Evolutionary conservation across 805 yeast genomes (phyloP), one percentile per base, ranked within the genome.

Genomic region (Priceomyces fermenticarens): DNA sequence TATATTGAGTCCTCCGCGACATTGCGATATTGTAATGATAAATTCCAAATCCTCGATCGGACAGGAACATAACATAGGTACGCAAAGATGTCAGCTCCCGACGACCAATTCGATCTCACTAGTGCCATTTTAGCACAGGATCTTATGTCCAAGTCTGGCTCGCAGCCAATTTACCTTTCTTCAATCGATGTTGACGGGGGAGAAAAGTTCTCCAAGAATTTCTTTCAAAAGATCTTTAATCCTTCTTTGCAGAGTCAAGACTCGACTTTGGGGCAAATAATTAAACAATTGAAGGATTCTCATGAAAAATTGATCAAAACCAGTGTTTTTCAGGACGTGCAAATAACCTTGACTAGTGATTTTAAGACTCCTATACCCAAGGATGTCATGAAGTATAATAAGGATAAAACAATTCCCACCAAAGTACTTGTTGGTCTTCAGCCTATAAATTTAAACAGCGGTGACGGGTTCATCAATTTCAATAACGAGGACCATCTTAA

Each of bases 161-260:
- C 65, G 10, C 67, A 62, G 38, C 73, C 73, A 4, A 54, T 70
- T 17, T 63, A 57, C 41, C 51, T 70, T 15, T 55, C 66, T 10
- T 44, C 51, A 27, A 55, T 70, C n/a, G 73, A 68, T 40, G 66
- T 69, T 20, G 55, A 46, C 36, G 75, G 74, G 10, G 75, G 73
- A 10, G 70, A 67, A 40, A 53, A 60, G n/a, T 67, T 78, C 46
- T 62, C 77, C 25, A 63, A 63, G 32, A 67, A 65, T 12, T 73
- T 75, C 51, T 75, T 75, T 58, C 51, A 62, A 39, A 72, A 72
- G 44, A 60, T 78, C 26, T 67, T 78, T 33, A 53, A 60, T 10
- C 78, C 78, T 7, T 61, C 75, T 31, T 53, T 68, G 10, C 60
- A 61, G n/a, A 58, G 54, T 3, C 57, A 67, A 41, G 73, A 69